Evolutionary conservation across 2,329 filamentous ascomycete genomes (phyloP).

Genomic region (Aspergillus fijiensis): DNA sequence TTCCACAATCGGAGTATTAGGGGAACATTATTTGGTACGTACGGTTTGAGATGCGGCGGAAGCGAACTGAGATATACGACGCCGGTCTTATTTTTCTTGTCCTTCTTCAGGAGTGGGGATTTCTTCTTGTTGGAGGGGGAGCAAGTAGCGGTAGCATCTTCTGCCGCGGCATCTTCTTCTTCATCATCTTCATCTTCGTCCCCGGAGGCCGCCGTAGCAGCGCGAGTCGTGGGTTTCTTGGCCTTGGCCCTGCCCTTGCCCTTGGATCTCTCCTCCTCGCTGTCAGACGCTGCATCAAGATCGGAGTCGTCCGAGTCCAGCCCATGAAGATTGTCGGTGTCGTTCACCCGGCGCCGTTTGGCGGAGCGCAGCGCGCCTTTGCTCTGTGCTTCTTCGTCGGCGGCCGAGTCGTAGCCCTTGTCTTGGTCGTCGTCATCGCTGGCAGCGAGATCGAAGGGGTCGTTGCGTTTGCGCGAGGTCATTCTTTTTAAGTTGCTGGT

Average conservation of each 20-base stretch:
- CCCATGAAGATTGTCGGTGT: constrained; percentile 8
- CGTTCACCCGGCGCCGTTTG: constrained; percentile 34
- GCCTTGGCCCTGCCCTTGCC: constrained; percentile 12
- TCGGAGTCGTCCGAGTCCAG: constrained; percentile 18
- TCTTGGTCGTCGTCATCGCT: constrained; percentile 44
- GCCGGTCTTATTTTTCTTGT: constrained; percentile 39
- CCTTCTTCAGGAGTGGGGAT: constrained; percentile 23
- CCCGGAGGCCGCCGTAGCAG: background rate
- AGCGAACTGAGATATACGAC: constrained; percentile 48
- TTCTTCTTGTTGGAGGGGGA: constrained; percentile 20
- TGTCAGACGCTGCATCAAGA: constrained; percentile 12
- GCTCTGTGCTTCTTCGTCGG: constrained; percentile 40
- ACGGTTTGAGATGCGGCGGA: constrained; percentile 50
- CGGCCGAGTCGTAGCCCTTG: constrained; percentile 48
- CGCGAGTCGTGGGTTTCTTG: no score
- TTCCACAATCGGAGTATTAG: no score
- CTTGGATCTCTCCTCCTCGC: constrained; percentile 14
- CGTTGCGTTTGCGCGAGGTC: constrained; percentile 41
- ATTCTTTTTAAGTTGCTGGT: constrained; percentile 22
- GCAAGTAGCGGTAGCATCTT: constrained; percentile 10
- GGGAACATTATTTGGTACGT: no score
- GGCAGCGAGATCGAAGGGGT: constrained; percentile 39
- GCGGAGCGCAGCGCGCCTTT: constrained; percentile 33
- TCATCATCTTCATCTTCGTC: constrained; percentile 19
- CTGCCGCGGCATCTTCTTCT: constrained; percentile 13